Percentiles rank a stretch among this genome's conserved stretches.
Evolutionary conservation across 352 stramenopile species (phyloP).

Genomic region (Phytopythium aichiense): DNA sequence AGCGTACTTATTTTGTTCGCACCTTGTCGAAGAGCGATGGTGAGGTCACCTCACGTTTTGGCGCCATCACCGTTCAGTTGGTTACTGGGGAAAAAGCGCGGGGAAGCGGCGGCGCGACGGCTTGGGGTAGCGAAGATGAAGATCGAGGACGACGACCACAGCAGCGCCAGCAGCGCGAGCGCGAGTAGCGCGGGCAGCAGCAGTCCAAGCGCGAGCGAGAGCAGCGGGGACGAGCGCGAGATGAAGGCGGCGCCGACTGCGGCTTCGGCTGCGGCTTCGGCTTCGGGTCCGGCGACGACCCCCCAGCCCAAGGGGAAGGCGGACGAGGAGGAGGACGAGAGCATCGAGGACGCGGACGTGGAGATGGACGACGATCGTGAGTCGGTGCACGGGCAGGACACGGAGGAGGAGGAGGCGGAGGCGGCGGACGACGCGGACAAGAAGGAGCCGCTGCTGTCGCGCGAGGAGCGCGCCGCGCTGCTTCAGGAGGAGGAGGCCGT

Average conservation of each 20-base stretch:
- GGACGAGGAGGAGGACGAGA: slow-evolving; percentile 28
- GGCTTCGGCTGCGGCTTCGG: too few relatives aligned
- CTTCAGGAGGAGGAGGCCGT: slow-evolving; percentile 65
- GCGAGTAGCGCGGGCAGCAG: slow-evolving; percentile 25
- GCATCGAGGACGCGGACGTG: slow-evolving; percentile 22
- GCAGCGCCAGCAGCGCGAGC: slow-evolving; percentile 18
- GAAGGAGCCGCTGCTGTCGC: slow-evolving; percentile 40
- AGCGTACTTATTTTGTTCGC: neutral
- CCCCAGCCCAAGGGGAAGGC: slow-evolving; percentile 18
- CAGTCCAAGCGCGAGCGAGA: slow-evolving; percentile 23
- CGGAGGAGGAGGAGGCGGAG: slow-evolving; percentile 11
- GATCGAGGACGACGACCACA: slow-evolving; percentile 30
- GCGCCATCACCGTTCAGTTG: neutral
- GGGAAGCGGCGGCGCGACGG: neutral
- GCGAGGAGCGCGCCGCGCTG: slow-evolving; percentile 54
- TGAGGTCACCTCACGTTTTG: neutral
- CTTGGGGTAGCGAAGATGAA: neutral
- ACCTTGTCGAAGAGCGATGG: neutral
- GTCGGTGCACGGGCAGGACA: slow-evolving; percentile 8
- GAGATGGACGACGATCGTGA: slow-evolving; percentile 11
- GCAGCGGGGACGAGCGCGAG: slow-evolving; percentile 13
- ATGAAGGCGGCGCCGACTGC: neutral
- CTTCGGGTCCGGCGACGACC: neutral
- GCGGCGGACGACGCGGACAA: slow-evolving; percentile 18
- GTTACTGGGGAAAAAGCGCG: neutral